phyloP scores from a whole-genome alignment of 441 rosid species.

The Syzygium syzygioides region DNA sequence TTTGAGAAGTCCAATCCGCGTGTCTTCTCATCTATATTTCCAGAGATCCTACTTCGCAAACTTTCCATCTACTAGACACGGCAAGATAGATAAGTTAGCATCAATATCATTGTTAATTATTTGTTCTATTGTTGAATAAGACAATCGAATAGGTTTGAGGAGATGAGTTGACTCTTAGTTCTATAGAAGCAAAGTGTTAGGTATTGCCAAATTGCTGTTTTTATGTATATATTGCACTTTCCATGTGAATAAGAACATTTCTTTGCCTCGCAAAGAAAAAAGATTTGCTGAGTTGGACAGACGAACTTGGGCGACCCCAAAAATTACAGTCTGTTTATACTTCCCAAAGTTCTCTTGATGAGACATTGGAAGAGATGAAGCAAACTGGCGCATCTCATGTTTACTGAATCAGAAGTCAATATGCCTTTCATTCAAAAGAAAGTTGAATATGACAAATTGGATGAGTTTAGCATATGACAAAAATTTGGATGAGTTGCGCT shows the following conservation, averaged over 20 bases:
- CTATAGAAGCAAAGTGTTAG: no score
- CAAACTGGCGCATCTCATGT: not conserved
- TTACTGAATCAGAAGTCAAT: not conserved
- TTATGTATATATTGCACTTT: no score
- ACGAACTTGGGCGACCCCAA: not conserved
- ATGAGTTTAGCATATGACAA: not conserved
- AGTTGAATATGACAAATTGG: not conserved
- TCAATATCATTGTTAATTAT: no score
- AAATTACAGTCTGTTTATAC: rapidly evolving
- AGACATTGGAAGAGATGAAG: not conserved
- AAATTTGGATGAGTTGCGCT: not conserved
- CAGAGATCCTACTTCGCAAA: no score
- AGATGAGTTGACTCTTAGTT: no score
- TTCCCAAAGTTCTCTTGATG: not conserved
- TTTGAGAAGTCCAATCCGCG: no score
- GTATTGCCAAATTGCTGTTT: no score
- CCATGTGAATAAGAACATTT: not conserved
- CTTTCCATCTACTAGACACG: no score
- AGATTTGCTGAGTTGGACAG: not conserved
- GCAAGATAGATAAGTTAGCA: no score
- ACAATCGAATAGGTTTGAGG: no score
- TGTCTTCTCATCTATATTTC: no score
- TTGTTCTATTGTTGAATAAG: no score
- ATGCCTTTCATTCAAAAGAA: not conserved
- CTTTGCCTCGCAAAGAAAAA: not conserved